Percentiles rank a stretch among this genome's conserved stretches.
Conservation (phyloP, 2,329 filamentous ascomycete genomes). For the Leptosphaerulina australis region DNA sequence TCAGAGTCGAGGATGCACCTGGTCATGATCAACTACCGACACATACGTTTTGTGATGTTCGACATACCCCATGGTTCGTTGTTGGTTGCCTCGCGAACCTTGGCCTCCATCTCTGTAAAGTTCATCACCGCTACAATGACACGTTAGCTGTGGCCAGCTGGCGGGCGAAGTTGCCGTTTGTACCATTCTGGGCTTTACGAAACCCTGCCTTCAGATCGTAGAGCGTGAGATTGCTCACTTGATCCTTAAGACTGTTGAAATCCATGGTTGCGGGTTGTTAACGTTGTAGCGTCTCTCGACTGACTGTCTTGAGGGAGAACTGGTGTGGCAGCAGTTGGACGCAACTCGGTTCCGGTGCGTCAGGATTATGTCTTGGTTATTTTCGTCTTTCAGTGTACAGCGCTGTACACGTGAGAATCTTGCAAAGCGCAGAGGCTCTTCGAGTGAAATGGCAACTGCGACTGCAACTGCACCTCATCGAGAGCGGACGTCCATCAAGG, state of each 20-base stretch:
- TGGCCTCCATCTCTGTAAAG: constrained; percentile 73
- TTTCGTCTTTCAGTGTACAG: not conserved
- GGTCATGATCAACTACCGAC: constrained; percentile 21
- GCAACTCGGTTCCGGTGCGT: constrained; percentile 11
- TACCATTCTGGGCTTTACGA: constrained; percentile 96
- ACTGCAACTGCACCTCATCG: not conserved
- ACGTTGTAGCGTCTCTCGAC: constrained; percentile 9
- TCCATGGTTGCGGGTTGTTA: constrained; percentile 67
- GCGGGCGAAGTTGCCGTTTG: constrained; percentile 29
- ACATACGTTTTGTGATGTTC: too few species aligned
- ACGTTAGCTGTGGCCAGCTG: constrained; percentile 37
- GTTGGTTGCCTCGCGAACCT: constrained; percentile 98
- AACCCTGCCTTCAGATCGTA: constrained; percentile 96
- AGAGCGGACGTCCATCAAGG: constrained; percentile 1
- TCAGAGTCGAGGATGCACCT: constrained; percentile 78
- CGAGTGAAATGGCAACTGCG: not conserved
- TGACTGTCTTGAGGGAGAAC: constrained; percentile 1
- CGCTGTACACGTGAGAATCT: not conserved
- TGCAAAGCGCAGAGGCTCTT: not conserved
- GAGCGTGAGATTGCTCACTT: constrained; percentile 88
- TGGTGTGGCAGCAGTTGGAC: constrained; percentile 17
- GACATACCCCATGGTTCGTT: constrained; percentile 89
- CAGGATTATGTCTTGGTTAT: not conserved
- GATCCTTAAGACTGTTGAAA: constrained; percentile 80
- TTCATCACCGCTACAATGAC: constrained; percentile 83